A percentile compares a stretch with the other conserved stretches of the same genome.
phyloP scores from a whole-genome alignment of 345 rosid genomes.

The Hirschfeldia incana region DNA sequence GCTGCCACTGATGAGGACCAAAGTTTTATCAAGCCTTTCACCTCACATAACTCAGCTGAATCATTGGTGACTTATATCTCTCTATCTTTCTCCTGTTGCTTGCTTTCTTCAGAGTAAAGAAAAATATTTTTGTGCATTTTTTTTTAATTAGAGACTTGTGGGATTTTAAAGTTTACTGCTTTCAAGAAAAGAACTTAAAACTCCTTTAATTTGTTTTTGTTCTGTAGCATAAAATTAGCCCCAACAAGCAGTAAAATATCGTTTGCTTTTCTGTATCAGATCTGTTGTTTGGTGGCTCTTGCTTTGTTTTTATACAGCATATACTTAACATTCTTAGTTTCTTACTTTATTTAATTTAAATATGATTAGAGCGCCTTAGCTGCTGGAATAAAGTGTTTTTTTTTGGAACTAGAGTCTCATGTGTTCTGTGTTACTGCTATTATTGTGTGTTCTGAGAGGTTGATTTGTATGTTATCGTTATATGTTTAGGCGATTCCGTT shows the following conservation, averaged over 20 bases:
- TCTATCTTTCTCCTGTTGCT: not conserved
- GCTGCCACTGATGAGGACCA: not conserved
- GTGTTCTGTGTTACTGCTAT: not conserved
- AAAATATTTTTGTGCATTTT: not conserved
- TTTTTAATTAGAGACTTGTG: not conserved
- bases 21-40: conserved; percentile 8
- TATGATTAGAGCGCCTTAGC: too few relatives aligned
- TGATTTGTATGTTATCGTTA: not conserved
- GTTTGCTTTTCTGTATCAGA: conserved; percentile 18
- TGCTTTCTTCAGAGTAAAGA: not conserved
- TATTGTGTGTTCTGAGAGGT: not conserved
- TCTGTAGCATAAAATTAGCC: not conserved
- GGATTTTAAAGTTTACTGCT: not conserved
- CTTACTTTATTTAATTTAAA: not conserved
- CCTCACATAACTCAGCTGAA: not conserved
- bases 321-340: not conserved
- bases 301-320: not conserved
- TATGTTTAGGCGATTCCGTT: conserved; percentile 4
- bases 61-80: not conserved
- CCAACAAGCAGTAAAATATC: not conserved
- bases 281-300: not conserved
- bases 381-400: too few relatives aligned
- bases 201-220: not conserved
- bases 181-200: not conserved
- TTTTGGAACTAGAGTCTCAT: not conserved